A percentile compares a stretch with the other conserved stretches of the same genome.
phyloP scores from a whole-genome alignment of 2,329 filamentous ascomycete species.

The Pyrenochaeta sp. region DNA sequence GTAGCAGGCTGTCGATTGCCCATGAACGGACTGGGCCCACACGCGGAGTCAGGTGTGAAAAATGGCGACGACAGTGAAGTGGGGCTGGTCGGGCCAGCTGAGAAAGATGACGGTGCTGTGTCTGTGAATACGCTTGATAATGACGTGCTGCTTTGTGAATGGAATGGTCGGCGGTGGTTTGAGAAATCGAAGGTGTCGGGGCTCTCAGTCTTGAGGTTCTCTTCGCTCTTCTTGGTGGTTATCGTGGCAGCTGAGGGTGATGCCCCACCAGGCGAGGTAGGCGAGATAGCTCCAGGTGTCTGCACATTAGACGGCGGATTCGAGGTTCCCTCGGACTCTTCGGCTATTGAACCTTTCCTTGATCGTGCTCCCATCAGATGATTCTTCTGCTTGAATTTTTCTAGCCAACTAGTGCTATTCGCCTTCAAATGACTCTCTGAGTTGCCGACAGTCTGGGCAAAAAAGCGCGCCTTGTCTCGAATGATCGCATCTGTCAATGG shows the following conservation, averaged over 20 bases:
- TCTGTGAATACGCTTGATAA: conserved; percentile 74
- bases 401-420: conserved; percentile 81
- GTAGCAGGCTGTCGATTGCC: conserved; percentile 59
- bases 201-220: conserved; percentile 68
- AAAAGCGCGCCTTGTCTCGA: conserved; percentile 82
- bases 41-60: conserved; percentile 78
- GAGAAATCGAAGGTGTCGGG: conserved; percentile 68
- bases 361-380: conserved; percentile 64
- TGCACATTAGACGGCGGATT: conserved; percentile 66
- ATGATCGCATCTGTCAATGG: conserved; percentile 82
- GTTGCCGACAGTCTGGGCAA: conserved; percentile 76
- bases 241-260: conserved; percentile 75
- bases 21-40: conserved; percentile 68
- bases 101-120: conserved; percentile 71
- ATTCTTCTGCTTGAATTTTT: conserved; percentile 95
- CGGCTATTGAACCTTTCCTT: conserved; percentile 65
- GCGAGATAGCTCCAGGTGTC: conserved; percentile 73
- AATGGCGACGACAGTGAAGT: conserved; percentile 77
- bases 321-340: conserved; percentile 73
- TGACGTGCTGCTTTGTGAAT: conserved; percentile 61
- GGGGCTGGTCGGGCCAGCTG: conserved; percentile 75
- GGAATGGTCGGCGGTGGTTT: conserved; percentile 39
- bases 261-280: conserved; percentile 73
- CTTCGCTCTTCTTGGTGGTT: conserved; percentile 70
- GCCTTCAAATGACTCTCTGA: conserved; percentile 76